These are phyloP conservation scores for Lithohypha guttulata DNA, from an alignment of 2,329 filamentous ascomycete genomes.

Conservation along the genomic window DNA sequence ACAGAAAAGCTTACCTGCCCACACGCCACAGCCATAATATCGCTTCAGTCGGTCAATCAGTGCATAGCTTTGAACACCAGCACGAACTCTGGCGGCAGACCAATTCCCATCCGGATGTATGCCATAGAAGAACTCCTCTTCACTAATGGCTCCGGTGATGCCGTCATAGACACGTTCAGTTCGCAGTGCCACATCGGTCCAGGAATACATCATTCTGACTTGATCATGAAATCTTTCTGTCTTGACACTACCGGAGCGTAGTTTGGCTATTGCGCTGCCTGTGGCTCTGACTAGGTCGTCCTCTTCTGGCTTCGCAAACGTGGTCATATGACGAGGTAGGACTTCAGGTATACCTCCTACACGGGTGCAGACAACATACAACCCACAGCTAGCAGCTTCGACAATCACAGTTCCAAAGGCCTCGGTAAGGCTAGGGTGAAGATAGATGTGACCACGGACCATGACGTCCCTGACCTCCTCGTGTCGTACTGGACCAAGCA, in stretches of 20 bases:
- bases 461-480: slow-evolving; percentile 97
- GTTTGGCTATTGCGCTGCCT: slow-evolving; percentile 72
- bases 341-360: slow-evolving; percentile 97
- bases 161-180: slow-evolving; percentile 94
- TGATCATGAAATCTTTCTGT: slow-evolving; percentile 94
- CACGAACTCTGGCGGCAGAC: slow-evolving; percentile 59
- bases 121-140: slow-evolving; percentile 63
- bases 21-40: slow-evolving; percentile 96
- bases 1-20: slow-evolving; percentile 96
- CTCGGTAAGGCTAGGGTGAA: slow-evolving; percentile 89
- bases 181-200: slow-evolving; percentile 86
- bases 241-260: slow-evolving; percentile 75
- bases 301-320: slow-evolving; percentile 92
- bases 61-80: slow-evolving; percentile 71
- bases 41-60: slow-evolving; percentile 89
- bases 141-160: slow-evolving; percentile 73
- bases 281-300: slow-evolving; percentile 88
- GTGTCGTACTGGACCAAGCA: slow-evolving; percentile 84
- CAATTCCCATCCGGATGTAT: slow-evolving; percentile 58
- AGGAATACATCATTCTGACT: slow-evolving; percentile 97
- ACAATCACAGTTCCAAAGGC: slow-evolving; percentile 97
- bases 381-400: slow-evolving; percentile 85
- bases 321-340: slow-evolving; percentile 89
- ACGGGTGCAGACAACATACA: slow-evolving; percentile 93
- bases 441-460: slow-evolving; percentile 91